Conservation (phyloP, 164 flowering plant species). For the Warburgia ugandensis region DNA sequence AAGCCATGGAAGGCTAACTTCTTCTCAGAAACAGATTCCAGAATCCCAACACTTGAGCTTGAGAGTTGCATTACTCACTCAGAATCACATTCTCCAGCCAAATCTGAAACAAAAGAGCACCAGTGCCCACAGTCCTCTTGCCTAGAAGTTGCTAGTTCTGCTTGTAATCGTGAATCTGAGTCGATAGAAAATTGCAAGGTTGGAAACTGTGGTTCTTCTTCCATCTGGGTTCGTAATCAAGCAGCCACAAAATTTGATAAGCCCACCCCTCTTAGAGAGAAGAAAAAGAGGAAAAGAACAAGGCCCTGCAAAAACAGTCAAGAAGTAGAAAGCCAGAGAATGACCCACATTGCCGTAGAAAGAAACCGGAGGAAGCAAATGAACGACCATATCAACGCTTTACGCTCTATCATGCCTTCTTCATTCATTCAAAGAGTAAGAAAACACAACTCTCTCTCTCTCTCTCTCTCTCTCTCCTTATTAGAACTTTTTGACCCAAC, state of each 20-base stretch:
- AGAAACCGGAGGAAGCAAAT: slow-evolving; percentile 62
- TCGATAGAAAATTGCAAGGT: slow-evolving; percentile 8
- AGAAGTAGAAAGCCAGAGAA: slow-evolving; percentile 50
- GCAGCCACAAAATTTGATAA: neutral
- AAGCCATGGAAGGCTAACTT: slow-evolving; percentile 18
- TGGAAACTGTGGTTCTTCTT: slow-evolving; percentile 5
- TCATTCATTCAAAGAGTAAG: slow-evolving; percentile 52
- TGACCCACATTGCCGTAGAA: slow-evolving; percentile 75
- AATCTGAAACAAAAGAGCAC: slow-evolving; percentile 21
- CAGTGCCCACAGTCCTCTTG: slow-evolving; percentile 3
- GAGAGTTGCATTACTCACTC: slow-evolving; percentile 47
- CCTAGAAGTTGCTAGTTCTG: slow-evolving; percentile 13
- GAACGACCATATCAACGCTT: slow-evolving; percentile 61
- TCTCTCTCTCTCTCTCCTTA: no score
- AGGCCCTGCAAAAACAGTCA: slow-evolving; percentile 44
- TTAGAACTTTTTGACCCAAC: no score
- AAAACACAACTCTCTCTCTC: neutral
- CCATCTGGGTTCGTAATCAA: neutral
- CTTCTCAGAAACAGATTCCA: slow-evolving; percentile 4
- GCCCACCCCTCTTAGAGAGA: slow-evolving; percentile 23
- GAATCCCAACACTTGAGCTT: slow-evolving; percentile 17
- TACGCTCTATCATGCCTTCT: slow-evolving; percentile 54
- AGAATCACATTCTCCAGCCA: slow-evolving; percentile 32
- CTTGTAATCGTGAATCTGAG: slow-evolving; percentile 9
- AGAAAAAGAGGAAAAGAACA: slow-evolving; percentile 40